These are phyloP conservation scores for Colletotrichum scovillei DNA, from an alignment of 2,329 filamentous ascomycete genomes.

Conservation along the genomic window DNA sequence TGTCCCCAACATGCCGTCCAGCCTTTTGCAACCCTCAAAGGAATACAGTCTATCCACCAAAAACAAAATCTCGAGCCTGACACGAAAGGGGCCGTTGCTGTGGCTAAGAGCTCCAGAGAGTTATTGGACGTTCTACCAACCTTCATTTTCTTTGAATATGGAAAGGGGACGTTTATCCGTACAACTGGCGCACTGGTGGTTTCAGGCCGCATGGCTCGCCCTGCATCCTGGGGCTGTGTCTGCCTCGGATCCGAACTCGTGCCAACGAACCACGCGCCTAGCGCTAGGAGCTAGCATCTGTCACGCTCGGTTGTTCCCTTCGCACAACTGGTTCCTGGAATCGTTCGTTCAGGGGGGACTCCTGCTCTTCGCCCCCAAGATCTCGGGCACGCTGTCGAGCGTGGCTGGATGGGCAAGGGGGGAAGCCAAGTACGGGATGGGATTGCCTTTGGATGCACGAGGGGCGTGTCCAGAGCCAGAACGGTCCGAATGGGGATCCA, in stretches of 20 bases:
- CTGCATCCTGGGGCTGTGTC: slow-evolving; percentile 26
- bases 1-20: slow-evolving; percentile 4
- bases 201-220: slow-evolving; percentile 32
- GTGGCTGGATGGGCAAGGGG: slow-evolving; percentile 22
- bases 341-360: slow-evolving; percentile 28
- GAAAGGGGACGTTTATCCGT: slow-evolving; percentile 15
- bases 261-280: slow-evolving; percentile 21
- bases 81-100: slow-evolving; percentile 15
- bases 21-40: slow-evolving; percentile 5
- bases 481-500: slow-evolving; percentile 30
- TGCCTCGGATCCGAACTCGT: slow-evolving; percentile 35
- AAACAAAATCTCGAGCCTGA: slow-evolving; percentile 8
- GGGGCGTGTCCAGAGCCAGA: slow-evolving; percentile 12
- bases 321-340: slow-evolving; percentile 28
- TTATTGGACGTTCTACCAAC: background rate
- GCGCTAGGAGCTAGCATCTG: slow-evolving; percentile 26
- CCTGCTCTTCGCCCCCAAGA: slow-evolving; percentile 35
- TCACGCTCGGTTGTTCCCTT: slow-evolving; percentile 32
- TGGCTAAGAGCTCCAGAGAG: background rate
- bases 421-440: background rate
- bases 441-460: background rate
- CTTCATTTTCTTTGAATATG: slow-evolving; percentile 5
- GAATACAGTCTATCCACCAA: slow-evolving; percentile 7
- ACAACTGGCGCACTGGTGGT: slow-evolving; percentile 36
- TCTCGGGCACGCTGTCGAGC: slow-evolving; percentile 29